These are phyloP conservation scores for Myxozyma geophila DNA, from an alignment of 805 yeast species.

Conservation along the genomic window DNA sequence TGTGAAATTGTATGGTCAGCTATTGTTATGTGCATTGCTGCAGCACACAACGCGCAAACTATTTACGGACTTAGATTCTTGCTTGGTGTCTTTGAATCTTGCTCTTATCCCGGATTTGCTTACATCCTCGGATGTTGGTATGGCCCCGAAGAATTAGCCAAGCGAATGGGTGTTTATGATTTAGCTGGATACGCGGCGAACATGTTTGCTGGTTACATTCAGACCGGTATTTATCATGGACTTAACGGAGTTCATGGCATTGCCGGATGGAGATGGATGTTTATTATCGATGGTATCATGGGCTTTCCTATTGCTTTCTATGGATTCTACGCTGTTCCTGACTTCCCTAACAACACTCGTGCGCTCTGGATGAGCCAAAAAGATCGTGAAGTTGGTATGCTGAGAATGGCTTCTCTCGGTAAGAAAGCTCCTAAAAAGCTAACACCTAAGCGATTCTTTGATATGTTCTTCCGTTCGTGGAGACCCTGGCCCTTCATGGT, in stretches of 20 bases:
- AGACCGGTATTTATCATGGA: conserved; percentile 56
- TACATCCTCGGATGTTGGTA: conserved; percentile 51
- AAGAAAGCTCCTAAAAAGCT: conserved; percentile 23
- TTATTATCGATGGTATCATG: conserved; percentile 33
- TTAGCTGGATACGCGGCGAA: conserved; percentile 66
- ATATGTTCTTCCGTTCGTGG: conserved; percentile 30
- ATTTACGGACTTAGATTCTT: conserved; percentile 36
- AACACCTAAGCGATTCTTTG: conserved; percentile 27
- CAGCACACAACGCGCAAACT: conserved; percentile 28
- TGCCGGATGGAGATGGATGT: conserved; percentile 60
- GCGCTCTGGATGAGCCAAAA: conserved; percentile 52
- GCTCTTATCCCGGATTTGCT: conserved; percentile 58
- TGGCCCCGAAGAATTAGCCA: conserved; percentile 58
- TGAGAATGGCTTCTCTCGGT: conserved; percentile 28
- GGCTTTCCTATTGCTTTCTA: conserved; percentile 29
- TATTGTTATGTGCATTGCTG: conserved; percentile 23
- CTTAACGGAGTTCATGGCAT: conserved; percentile 59
- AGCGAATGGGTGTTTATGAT: conserved; percentile 65
- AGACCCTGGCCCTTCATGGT: conserved; percentile 35
- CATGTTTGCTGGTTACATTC: conserved; percentile 65
- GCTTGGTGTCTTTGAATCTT: conserved; percentile 50
- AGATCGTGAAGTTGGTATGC: conserved; percentile 23
- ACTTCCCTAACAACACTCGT: conserved; percentile 60
- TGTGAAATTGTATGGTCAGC: conserved; percentile 26
- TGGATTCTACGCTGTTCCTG: conserved; percentile 56